These are phyloP conservation scores for Lactarius psammicola DNA, from an alignment of 768 basidiomycete species.

Conservation along the genomic window DNA sequence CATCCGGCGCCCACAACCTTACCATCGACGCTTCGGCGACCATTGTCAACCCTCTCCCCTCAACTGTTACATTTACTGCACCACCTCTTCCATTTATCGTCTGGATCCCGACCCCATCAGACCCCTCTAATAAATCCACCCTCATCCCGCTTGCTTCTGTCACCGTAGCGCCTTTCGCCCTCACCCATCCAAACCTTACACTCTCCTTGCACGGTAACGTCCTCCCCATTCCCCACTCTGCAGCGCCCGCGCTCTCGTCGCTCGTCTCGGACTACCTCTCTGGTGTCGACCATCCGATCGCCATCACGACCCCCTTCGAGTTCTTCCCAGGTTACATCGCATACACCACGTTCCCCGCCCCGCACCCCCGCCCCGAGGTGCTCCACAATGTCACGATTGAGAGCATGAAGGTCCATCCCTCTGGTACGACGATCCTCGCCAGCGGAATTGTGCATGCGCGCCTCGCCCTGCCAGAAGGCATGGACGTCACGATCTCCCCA, in stretches of 20 bases:
- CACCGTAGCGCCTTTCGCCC: conserved; percentile 51
- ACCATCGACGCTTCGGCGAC: conserved; percentile 50
- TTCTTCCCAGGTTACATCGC: conserved; percentile 50
- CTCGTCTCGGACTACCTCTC: conserved; percentile 69
- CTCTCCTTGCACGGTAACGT: conserved; percentile 55
- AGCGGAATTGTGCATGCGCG: conserved; percentile 67
- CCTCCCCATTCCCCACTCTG: conserved; percentile 47
- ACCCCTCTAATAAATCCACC: conserved; percentile 24
- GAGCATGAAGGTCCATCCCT: conserved; percentile 68
- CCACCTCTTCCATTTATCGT: conserved; percentile 64
- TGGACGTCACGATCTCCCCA: conserved; percentile 64
- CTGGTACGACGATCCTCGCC: conserved; percentile 51
- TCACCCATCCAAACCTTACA: conserved; percentile 69
- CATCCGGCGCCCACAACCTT: conserved; percentile 37
- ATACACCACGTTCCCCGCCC: conserved; percentile 60
- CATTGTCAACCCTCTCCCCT: conserved; percentile 55
- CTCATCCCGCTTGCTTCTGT: conserved; percentile 53
- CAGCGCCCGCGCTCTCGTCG: conserved; percentile 49
- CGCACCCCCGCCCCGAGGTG: conserved; percentile 59
- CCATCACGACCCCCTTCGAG: conserved; percentile 48
- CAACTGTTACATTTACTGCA: conserved; percentile 46
- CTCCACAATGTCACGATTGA: conserved; percentile 70
- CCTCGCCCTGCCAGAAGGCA: conserved; percentile 66
- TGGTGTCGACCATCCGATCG: conserved; percentile 52
- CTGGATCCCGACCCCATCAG: conserved; percentile 42